Evolutionary conservation across 768 basidiomycete species (phyloP).

Genomic region (Trametopsis cervina): DNA sequence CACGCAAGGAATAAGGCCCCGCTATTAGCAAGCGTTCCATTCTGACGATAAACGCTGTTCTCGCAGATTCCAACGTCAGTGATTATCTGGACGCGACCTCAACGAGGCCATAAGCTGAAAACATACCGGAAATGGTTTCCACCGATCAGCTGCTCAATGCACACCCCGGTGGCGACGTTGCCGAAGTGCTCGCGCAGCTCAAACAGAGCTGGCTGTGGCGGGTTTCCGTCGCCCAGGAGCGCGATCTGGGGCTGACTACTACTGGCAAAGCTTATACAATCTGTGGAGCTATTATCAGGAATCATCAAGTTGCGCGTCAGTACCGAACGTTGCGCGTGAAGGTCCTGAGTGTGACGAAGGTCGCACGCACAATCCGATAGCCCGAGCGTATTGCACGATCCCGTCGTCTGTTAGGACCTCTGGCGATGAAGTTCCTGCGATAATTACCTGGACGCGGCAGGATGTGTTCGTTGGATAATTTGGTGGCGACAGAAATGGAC

Average conservation of each 20-base stretch:
- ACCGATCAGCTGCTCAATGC: slow-evolving; percentile 36
- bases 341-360: background rate
- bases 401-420: slow-evolving; percentile 48
- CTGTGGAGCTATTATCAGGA: slow-evolving; percentile 12
- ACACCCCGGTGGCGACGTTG: slow-evolving; percentile 29
- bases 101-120: no score
- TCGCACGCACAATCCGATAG: slow-evolving; percentile 51
- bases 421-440: slow-evolving; percentile 55
- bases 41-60: slow-evolving; percentile 46
- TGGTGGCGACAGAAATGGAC: no score
- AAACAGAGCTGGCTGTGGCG: slow-evolving; percentile 32
- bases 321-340: background rate
- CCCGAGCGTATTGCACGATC: slow-evolving; percentile 48
- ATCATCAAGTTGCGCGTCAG: background rate
- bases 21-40: slow-evolving; percentile 42
- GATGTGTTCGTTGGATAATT: background rate
- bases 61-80: background rate
- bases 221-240: slow-evolving; percentile 44
- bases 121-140: slow-evolving; percentile 50
- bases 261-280: slow-evolving; percentile 28
- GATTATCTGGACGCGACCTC: no score
- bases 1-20: slow-evolving; percentile 53
- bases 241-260: slow-evolving; percentile 29
- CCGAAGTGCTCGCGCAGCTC: slow-evolving; percentile 38
- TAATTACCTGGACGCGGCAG: slow-evolving; percentile 39